Evolutionary conservation across 805 yeast species (phyloP).

Genomic region (Lipomyces kockii): DNA sequence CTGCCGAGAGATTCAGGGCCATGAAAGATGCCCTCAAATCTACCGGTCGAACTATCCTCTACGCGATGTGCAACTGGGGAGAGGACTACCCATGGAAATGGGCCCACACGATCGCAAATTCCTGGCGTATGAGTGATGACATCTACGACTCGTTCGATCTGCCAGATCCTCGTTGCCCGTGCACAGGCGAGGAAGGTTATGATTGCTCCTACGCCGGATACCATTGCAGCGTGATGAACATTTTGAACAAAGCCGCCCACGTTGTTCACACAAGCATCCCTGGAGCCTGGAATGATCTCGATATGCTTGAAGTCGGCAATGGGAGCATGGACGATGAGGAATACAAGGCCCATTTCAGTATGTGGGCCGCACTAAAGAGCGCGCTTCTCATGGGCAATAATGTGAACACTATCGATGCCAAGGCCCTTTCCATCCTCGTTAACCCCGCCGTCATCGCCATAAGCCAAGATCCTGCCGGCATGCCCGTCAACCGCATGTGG

Average conservation of each 20-base stretch:
- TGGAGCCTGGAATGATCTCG: constrained; percentile 44
- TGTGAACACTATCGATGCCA: constrained; percentile 38
- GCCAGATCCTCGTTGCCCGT: neutral
- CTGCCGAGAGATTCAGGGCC: constrained; percentile 11
- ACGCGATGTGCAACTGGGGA: constrained; percentile 46
- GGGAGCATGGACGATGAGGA: constrained; percentile 44
- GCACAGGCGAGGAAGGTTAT: neutral
- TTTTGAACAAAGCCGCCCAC: neutral
- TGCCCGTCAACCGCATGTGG: constrained; percentile 31
- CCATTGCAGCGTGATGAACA: neutral
- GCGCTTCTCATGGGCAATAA: constrained; percentile 45
- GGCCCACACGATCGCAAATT: constrained; percentile 43
- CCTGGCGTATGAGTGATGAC: constrained; percentile 45
- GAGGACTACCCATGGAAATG: constrained; percentile 44
- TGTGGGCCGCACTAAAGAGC: constrained; percentile 46
- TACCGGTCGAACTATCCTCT: constrained; percentile 44
- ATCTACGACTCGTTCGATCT: constrained; percentile 20
- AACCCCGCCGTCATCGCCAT: constrained; percentile 35
- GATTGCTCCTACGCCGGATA: neutral
- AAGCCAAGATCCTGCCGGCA: constrained; percentile 41
- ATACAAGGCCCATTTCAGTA: constrained; percentile 42
- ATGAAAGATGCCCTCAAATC: constrained; percentile 44
- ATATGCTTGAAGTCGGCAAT: constrained; percentile 44
- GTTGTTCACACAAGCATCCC: constrained; percentile 28
- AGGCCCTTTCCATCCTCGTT: constrained; percentile 38